Evolutionary conservation across 768 basidiomycete genomes (phyloP).

Genomic region (Mycena maculata): DNA sequence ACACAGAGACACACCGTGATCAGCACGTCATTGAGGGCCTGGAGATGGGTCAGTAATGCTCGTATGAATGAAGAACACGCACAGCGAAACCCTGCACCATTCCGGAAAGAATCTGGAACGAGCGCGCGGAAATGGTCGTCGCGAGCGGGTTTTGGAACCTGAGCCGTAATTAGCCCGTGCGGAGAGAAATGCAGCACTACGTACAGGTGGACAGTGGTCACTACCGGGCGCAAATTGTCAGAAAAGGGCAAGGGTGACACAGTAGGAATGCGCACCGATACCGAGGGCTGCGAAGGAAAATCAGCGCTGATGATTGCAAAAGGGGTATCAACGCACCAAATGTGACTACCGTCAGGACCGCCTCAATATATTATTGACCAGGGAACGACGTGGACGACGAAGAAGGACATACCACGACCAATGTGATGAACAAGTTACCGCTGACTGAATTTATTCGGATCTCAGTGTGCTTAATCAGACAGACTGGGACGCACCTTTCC

Average conservation of each 20-base stretch:
- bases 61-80: no score
- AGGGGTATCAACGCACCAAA: conserved; percentile 12
- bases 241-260: neutral
- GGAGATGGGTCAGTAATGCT: no score
- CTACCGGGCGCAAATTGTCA: neutral
- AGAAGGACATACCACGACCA: conserved; percentile 11
- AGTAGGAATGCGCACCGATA: conserved; percentile 22
- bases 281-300: conserved; percentile 16
- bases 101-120: conserved; percentile 28
- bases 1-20: conserved; percentile 25
- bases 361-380: neutral
- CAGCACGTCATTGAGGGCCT: conserved; percentile 28
- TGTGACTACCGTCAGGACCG: conserved; percentile 16
- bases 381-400: no score
- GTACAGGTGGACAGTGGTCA: conserved; percentile 27
- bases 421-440: neutral
- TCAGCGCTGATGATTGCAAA: neutral
- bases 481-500: conserved; percentile 13
- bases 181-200: neutral
- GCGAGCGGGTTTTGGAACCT: conserved; percentile 26
- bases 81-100: conserved; percentile 26
- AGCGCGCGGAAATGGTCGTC: conserved; percentile 19
- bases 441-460: conserved; percentile 8
- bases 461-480: neutral
- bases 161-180: neutral